Conservation (phyloP, 768 basidiomycete genomes). For the Pleurotus giganteus region DNA sequence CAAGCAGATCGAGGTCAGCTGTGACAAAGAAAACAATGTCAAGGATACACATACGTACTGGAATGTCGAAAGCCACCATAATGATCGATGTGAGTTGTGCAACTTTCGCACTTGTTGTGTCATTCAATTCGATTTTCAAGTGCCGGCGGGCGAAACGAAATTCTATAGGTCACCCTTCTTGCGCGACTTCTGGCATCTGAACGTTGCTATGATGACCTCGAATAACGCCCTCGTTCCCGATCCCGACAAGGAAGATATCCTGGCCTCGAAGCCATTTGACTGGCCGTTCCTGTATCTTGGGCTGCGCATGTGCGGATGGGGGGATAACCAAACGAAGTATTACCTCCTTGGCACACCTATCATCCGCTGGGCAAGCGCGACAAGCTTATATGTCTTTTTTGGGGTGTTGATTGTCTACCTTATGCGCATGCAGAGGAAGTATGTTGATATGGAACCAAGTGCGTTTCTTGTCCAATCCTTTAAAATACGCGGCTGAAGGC, state of each 20-base stretch:
- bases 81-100: conserved; percentile 75
- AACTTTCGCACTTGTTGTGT: conserved; percentile 4
- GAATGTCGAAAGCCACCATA: conserved; percentile 99
- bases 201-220: conserved; percentile 99
- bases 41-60: conserved; percentile 87
- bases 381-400: conserved; percentile 59
- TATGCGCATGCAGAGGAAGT: conserved; percentile 83
- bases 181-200: conserved; percentile 97
- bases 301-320: conserved; percentile 98
- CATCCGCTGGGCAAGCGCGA: conserved; percentile 83
- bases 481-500: conserved; percentile 3
- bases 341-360: conserved; percentile 92
- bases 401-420: conserved; percentile 65
- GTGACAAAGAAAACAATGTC: conserved; percentile 83
- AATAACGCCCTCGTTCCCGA: conserved; percentile 98
- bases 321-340: conserved; percentile 82
- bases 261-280: conserved; percentile 88
- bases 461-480: conserved; percentile 26
- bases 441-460: conserved; percentile 88
- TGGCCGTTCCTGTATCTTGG: conserved; percentile 93
- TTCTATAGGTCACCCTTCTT: conserved; percentile 90
- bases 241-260: conserved; percentile 97
- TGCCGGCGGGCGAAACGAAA: conserved; percentile 80
- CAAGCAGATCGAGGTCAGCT: conserved; percentile 97
- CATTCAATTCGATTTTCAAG: conserved; percentile 36